A percentile compares a stretch with the other conserved stretches of the same genome.
Evolutionary conservation across 2,329 filamentous ascomycete species (phyloP).

Genomic region (Didymella sp.): DNA sequence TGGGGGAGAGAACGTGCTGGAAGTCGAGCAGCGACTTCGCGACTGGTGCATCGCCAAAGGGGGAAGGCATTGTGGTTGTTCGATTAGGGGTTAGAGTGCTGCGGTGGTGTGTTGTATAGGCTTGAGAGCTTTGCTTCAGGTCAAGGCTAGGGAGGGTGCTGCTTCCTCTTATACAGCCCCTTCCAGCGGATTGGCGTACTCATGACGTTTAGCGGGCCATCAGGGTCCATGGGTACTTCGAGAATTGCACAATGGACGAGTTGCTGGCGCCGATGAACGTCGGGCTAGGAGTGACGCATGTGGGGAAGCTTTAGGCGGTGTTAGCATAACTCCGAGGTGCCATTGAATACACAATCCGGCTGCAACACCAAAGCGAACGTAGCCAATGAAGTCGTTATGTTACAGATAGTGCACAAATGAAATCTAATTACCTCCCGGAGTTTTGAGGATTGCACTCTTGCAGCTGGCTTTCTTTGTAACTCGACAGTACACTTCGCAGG

Average conservation of each 20-base stretch:
- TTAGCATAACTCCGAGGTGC: too few species aligned
- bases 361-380: too few species aligned
- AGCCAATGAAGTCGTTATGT: too few species aligned
- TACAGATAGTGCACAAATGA: too few species aligned
- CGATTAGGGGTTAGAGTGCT: not conserved
- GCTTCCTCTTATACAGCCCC: slow-evolving; percentile 4
- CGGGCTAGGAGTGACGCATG: not conserved
- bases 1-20: slow-evolving; percentile 60
- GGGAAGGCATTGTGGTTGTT: slow-evolving; percentile 29
- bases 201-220: slow-evolving; percentile 13
- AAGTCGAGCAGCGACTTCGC: slow-evolving; percentile 56
- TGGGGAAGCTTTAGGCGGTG: too few species aligned
- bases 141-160: not conserved
- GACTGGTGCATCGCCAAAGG: slow-evolving; percentile 35
- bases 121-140: not conserved
- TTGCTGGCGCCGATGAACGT: not conserved
- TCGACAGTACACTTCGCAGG: too few species aligned
- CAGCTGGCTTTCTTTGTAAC: too few species aligned
- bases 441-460: too few species aligned
- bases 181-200: not conserved
- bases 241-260: not conserved
- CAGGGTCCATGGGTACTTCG: not conserved
- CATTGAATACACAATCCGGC: too few species aligned
- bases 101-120: not conserved
- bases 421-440: too few species aligned